Evolutionary conservation across 2,329 filamentous ascomycete species (phyloP), one percentile per base, ranked within the genome.

Genomic region (Sarocladium kiliense): DNA sequence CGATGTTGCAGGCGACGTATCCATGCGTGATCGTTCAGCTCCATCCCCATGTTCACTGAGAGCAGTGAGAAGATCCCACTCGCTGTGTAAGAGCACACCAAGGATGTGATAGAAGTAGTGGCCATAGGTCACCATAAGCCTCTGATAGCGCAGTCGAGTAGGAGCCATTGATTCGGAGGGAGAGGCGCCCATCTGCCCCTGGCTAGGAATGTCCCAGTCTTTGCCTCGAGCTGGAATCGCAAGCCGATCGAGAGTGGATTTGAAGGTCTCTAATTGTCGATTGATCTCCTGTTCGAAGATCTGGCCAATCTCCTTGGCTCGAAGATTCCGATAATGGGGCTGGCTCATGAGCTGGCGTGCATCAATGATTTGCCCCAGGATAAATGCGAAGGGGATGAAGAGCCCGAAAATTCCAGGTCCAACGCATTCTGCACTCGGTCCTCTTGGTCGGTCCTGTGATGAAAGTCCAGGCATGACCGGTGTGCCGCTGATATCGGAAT

Each of bases 61-160:
- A 32, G 44, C 23, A n/a, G 23, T 49, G 23, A 49, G 44, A 5
- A 49, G 44, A 30, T 49, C 44, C 44, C 44, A 49, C n/a, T 49
- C 44, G 25, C 44, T 49, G 26, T 49, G 44, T 19, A 49, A 32
- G 7, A 49, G 26, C 12, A 49, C 44, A n/a, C 44, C 44, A n/a
- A 49, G 23, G 16, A 49, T 32, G 26, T 32, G 44, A 32, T 49
- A 49, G 9, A 49, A 49, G 25, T 49, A 49, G 26, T 49, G 44
- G 23, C 44, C 44, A 49, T 49, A 49, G 5, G 44, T 49, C 5
- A 49, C 44, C 44, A 49, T 49, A n/a, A 49, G 44, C 21, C 44
- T 27, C 25, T 49, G 44, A 25, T 49, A 49, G 3, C 44, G 12
- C 5, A 49, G 19, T 9, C 26, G 23, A 5, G 44, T 49, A 3